Base-by-base conservation (phyloP, 2,329 filamentous ascomycete species). In the Colletotrichum tofieldiae region DNA sequence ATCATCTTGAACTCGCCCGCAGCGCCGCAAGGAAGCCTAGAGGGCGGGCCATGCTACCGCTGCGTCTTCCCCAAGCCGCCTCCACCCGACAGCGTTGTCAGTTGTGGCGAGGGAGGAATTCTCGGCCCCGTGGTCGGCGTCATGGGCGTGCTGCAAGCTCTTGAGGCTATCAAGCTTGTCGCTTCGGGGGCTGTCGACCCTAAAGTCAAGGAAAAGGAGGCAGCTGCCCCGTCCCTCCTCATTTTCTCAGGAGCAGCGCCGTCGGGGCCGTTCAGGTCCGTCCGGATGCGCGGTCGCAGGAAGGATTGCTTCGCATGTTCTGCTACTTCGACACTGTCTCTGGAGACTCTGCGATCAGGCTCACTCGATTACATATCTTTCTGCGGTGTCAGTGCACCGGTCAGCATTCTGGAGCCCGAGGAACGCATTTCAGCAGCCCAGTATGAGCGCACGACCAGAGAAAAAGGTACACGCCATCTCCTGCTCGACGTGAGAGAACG, bases 101-200 rank as follows among this genome's bases (percentile, higher is more conserved):
- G 92, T 72, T 99, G 96, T 78, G 94, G 95, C 51, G 96, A 99
- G 80, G 96, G 95, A 12, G 96, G 96, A 0, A 95, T 99, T 11
- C 78, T 99, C 1, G 96, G 96, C 0, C 95, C 96, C 0, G 95
- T 98, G 0, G 96, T 99, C 0, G 96, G 96, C 0, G 88, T 91
- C 0, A 98, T 99, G 94, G 96, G 96, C 9, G 92, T 98, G 0
- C 83, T 98, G 67, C 96, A 98, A 84, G 96, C 96, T 0, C 85
- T 97, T 1, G 95, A 98, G 82, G 91, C 94, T 0, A 91, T 98
- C 77, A 96, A 97, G 79, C 81, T 98, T n/a, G 87, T 98, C 20
- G 87, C 90, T 0, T 77, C 84, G 39, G 80, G 78, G 3, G 77
- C 77, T 7, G 71, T 77, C 11, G 77, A 77, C 2, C 78, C 82